A percentile compares a stretch with the other conserved stretches of the same genome.
Evolutionary conservation across 768 basidiomycete species (phyloP).

Genomic region (Phanerochaete carnosa): DNA sequence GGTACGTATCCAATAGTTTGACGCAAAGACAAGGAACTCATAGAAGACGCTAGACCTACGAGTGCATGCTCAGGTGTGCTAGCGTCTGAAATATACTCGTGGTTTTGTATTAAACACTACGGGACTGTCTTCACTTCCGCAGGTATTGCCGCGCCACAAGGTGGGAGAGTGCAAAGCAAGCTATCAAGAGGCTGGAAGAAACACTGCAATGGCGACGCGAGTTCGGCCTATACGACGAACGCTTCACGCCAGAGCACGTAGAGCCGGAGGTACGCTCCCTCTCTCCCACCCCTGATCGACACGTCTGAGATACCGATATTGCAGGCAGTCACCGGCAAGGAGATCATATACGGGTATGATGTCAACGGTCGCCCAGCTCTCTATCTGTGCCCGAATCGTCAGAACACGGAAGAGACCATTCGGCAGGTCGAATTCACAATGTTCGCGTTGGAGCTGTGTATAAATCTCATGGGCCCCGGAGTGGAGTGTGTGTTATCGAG

Average conservation of each 20-base stretch:
- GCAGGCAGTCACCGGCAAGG: constrained; percentile 80
- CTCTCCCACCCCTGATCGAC: not conserved
- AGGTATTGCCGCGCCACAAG: constrained; percentile 79
- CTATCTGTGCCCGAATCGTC: constrained; percentile 67
- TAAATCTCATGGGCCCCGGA: constrained; percentile 78
- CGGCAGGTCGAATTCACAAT: constrained; percentile 72
- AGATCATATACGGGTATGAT: constrained; percentile 77
- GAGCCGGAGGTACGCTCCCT: constrained; percentile 63
- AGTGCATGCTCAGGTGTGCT: constrained; percentile 64
- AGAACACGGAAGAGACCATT: constrained; percentile 70
- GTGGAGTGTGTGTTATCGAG: constrained; percentile 59
- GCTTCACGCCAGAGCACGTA: constrained; percentile 56
- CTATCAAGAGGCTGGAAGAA: constrained; percentile 64
- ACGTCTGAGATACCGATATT: not conserved
- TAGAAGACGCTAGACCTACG: constrained; percentile 52
- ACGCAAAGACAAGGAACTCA: too few relatives aligned
- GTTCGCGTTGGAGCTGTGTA: constrained; percentile 73
- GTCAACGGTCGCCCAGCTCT: constrained; percentile 56
- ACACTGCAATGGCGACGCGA: constrained; percentile 82
- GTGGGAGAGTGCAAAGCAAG: constrained; percentile 52
- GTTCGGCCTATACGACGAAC: constrained; percentile 61
- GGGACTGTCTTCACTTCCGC: constrained; percentile 3
- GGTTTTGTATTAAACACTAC: not conserved
- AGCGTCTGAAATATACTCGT: not conserved
- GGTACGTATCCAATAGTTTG: constrained; percentile 36